Percentiles rank a stretch among this genome's conserved stretches.
Evolutionary conservation across 305 asterid species (phyloP).

Genomic region (Fraxinus xanthoxyloides): DNA sequence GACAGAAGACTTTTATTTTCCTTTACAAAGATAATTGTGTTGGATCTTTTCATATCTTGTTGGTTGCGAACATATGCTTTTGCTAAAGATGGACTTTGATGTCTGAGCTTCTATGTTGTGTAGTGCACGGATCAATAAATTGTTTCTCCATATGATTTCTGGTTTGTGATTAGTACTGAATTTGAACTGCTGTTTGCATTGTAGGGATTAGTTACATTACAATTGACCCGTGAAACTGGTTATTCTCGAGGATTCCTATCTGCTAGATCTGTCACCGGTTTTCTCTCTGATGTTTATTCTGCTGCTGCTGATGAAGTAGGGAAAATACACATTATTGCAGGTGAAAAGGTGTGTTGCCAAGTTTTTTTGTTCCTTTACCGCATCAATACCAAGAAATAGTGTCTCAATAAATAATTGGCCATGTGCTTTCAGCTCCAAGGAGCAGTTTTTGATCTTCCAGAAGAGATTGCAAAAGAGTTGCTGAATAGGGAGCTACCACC

Average conservation of each 20-base stretch:
- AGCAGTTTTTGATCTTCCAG: constrained; percentile 97
- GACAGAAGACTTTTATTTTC: not conserved
- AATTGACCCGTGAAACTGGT: constrained; percentile 64
- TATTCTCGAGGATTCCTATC: constrained; percentile 70
- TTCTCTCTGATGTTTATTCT: constrained; percentile 81
- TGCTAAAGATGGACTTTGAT: not conserved
- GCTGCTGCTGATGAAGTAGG: constrained; percentile 93
- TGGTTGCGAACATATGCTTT: not conserved
- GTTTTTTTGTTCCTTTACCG: constrained; percentile 1
- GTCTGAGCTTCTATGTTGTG: not conserved
- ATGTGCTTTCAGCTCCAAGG: constrained; percentile 67
- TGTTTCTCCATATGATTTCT: not conserved
- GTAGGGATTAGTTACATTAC: constrained; percentile 88
- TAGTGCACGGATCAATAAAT: not conserved
- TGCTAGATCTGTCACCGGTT: constrained; percentile 85
- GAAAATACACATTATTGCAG: constrained; percentile 76
- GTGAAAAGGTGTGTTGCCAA: constrained; percentile 49
- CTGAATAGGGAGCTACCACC: constrained; percentile 72
- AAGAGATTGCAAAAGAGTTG: constrained; percentile 87
- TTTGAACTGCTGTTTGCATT: constrained; percentile 18
- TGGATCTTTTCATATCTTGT: not conserved
- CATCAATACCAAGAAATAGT: not conserved
- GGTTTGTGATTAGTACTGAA: not conserved
- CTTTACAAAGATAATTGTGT: not conserved
- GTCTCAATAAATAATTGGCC: not conserved